phyloP scores from a whole-genome alignment of 768 basidiomycete genomes.

The Trichaptum fuscoviolaceum region DNA sequence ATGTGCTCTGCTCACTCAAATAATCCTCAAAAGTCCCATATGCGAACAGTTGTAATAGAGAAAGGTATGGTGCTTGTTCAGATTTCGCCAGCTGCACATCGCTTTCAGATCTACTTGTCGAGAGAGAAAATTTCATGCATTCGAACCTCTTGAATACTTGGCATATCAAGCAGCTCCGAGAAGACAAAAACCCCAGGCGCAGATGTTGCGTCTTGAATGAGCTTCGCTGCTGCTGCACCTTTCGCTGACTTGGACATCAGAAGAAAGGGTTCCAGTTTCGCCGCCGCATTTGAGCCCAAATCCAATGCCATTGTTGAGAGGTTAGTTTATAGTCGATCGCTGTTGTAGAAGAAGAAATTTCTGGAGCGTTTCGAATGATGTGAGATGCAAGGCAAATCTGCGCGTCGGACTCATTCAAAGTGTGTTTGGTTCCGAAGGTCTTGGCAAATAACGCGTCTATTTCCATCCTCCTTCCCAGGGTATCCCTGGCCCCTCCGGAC shows the following conservation, averaged over 20 bases:
- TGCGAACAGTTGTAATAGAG: constrained; percentile 80
- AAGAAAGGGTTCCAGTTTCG: constrained; percentile 83
- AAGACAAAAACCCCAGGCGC: constrained; percentile 93
- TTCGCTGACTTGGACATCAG: constrained; percentile 90
- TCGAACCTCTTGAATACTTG: constrained; percentile 79
- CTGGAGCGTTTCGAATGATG: neutral
- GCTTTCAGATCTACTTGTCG: neutral
- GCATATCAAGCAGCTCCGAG: constrained; percentile 76
- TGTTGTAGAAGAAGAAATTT: neutral
- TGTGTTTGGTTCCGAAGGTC: neutral
- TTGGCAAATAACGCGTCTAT: neutral
- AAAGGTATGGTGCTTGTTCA: constrained; percentile 56
- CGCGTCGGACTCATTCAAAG: too few species aligned
- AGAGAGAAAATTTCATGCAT: neutral
- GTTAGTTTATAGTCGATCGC: neutral
- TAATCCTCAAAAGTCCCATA: constrained; percentile 87
- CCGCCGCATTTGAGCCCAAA: constrained; percentile 52
- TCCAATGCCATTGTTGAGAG: constrained; percentile 39
- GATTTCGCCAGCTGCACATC: constrained; percentile 53
- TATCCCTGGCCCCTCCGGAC: too few species aligned
- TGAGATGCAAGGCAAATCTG: neutral
- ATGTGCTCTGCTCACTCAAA: constrained; percentile 44
- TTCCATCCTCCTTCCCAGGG: too few species aligned
- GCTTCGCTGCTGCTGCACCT: constrained; percentile 88
- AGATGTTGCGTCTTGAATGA: constrained; percentile 79